Conservation (phyloP, 2,329 filamentous ascomycete genomes). For the Stagonosporopsis tanaceti region DNA sequence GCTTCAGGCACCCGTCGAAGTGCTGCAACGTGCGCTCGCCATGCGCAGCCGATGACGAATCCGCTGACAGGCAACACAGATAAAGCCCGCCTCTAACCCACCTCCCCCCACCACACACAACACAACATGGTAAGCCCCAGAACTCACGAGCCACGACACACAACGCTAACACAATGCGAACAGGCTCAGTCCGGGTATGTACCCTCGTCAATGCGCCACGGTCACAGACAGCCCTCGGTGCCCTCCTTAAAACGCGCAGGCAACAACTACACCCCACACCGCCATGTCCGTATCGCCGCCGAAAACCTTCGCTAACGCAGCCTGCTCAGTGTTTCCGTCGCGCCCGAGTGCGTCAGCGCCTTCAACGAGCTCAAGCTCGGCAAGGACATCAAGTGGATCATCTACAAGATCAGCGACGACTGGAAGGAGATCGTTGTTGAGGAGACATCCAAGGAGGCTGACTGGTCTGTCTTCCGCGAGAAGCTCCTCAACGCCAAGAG, state of each 20-base stretch:
- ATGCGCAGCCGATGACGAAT: slow-evolving; percentile 40
- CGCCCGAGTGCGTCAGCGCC: slow-evolving; percentile 70
- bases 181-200: slow-evolving; percentile 57
- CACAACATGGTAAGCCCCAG: slow-evolving; percentile 46
- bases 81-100: slow-evolving; percentile 40
- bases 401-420: slow-evolving; percentile 87
- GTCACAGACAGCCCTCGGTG: slow-evolving; percentile 22
- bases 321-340: slow-evolving; percentile 70
- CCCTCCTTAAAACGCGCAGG: slow-evolving; percentile 16
- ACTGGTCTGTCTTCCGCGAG: slow-evolving; percentile 78
- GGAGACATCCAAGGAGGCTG: slow-evolving; percentile 70
- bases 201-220: slow-evolving; percentile 23
- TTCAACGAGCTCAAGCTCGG: slow-evolving; percentile 86
- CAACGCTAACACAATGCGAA: slow-evolving; percentile 27
- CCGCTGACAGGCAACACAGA: slow-evolving; percentile 49
- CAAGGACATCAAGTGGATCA: slow-evolving; percentile 82
- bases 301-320: slow-evolving; percentile 26
- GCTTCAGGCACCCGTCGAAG: slow-evolving; percentile 28
- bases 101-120: slow-evolving; percentile 30
- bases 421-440: slow-evolving; percentile 84
- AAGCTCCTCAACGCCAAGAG: slow-evolving; percentile 77
- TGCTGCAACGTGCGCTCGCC: slow-evolving; percentile 18
- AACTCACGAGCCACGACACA: background rate
- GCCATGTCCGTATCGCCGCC: slow-evolving; percentile 1
- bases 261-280: slow-evolving; percentile 14